Evolutionary conservation across 2,329 filamentous ascomycete genomes (phyloP), one percentile per base, ranked within the genome.

Genomic region (Paecilomyces dactylethromorphus): DNA sequence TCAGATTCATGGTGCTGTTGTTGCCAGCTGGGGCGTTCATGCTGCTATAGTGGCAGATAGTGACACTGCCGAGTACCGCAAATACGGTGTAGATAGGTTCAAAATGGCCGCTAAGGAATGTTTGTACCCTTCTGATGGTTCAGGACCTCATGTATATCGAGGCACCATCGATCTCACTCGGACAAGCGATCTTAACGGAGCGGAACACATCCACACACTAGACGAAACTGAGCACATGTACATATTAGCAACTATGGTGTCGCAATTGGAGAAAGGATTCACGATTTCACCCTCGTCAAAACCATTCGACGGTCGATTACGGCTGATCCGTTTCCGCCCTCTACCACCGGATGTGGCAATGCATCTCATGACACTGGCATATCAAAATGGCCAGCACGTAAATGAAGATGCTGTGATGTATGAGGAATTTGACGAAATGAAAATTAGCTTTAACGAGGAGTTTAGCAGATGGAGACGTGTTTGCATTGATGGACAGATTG

Each of bases 401-500:
- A 64, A 71, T 1, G 78, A 85, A 52, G 73, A 79, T 18, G 66
- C 71, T 15, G 87, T 97, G 0, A 81, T 81, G 0, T 97, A 97
- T 70, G 84, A 89, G 18, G 82, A 84, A 57, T 81, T 94, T 6
- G 83, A 88, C 1, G 83, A 83, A 56, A 64, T 96, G 18, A 80
- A 76, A 59, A 85, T 97, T 53, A 81, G 83, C 15, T 86, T 91
- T 35, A 62, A 78, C 1, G 90, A 94, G 67, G 78, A 83, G 0
- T 60, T 70, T 24, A 71, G 73, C 57, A 79, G 86, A 56, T 97
- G 92, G 92, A 81, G 93, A 61, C 85, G 92, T 68, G 83, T 96
- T 13, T 97, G 93, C 71, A 81, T 97, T n/a, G 93, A 97, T 73
- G 93, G 93, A 2, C 91, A 88, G 56, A 95, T 96, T 66, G 84